These are phyloP conservation scores for Asterochloris erici DNA, from an alignment of 139 green algal genomes.

Conservation along the genomic window DNA sequence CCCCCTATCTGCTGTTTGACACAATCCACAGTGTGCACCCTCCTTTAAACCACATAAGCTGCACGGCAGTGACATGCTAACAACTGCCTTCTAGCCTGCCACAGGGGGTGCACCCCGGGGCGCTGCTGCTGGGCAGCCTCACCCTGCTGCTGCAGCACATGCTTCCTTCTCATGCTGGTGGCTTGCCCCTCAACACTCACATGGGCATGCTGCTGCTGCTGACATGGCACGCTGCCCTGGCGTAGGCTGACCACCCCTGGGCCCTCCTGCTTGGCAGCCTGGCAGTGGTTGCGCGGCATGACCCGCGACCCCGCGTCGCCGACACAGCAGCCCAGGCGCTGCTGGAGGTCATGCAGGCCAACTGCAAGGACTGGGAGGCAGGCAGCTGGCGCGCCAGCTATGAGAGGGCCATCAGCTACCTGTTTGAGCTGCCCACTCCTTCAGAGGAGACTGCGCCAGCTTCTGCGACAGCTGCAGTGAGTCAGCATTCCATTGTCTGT, in stretches of 20 bases:
- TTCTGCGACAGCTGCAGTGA: neutral
- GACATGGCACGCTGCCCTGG: no score
- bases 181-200: no score
- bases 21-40: no score
- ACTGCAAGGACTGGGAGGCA: conserved; percentile 35
- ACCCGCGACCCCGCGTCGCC: conserved; percentile 31
- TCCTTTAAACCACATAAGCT: no score
- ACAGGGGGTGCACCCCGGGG: no score
- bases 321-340: conserved; percentile 33
- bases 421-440: conserved; percentile 20
- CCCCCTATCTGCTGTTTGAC: no score
- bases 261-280: conserved; percentile 12
- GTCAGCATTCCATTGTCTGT: neutral
- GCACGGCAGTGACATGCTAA: no score
- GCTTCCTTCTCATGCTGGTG: no score
- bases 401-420: conserved; percentile 9
- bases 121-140: no score
- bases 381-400: conserved; percentile 33
- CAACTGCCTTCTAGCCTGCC: no score
- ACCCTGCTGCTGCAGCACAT: no score
- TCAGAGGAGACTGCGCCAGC: neutral
- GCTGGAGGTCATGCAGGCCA: conserved; percentile 30
- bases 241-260: conserved; percentile 20
- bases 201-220: no score
- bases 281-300: conserved; percentile 32